Evolutionary conservation across 495 filamentous ascomycete species (phyloP).

Genomic region (Penicillium antarcticum): DNA sequence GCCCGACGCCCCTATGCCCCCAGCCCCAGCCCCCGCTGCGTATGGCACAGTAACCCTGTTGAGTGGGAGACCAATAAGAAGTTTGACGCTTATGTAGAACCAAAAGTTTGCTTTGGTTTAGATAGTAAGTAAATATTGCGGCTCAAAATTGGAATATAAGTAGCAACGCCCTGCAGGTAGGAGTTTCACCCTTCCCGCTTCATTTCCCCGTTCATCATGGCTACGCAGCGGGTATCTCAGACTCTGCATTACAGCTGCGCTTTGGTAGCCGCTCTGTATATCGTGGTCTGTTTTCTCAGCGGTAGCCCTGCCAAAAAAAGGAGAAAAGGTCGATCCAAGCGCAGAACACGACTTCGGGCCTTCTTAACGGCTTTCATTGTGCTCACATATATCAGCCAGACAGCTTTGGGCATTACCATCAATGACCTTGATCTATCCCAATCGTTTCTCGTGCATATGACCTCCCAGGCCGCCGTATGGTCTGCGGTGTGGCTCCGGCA

Average conservation of each 20-base stretch:
- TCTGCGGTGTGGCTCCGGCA: conserved; percentile 3
- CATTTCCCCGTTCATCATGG: neutral
- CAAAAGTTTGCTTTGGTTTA: neutral
- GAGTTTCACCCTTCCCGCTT: neutral
- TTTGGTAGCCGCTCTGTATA: neutral
- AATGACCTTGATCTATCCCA: conserved; percentile 4
- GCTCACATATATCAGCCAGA: conserved; percentile 5
- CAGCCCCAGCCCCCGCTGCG: conserved; percentile 5
- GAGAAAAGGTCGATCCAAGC: neutral
- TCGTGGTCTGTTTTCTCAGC: neutral
- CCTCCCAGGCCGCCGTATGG: conserved; percentile 3
- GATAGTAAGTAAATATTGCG: neutral
- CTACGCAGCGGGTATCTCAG: neutral
- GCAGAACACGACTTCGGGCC: neutral
- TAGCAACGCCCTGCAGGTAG: neutral
- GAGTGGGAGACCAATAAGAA: neutral
- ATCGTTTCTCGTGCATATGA: conserved; percentile 6
- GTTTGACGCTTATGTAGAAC: neutral
- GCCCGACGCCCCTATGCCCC: neutral
- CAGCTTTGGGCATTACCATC: neutral
- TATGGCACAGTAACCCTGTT: neutral
- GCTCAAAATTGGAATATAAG: neutral
- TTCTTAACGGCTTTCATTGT: neutral
- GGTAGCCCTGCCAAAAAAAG: neutral
- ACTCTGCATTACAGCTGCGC: conserved; percentile 4